phyloP scores from a whole-genome alignment of 805 yeast species.

The Lipomyces mesembrius region DNA sequence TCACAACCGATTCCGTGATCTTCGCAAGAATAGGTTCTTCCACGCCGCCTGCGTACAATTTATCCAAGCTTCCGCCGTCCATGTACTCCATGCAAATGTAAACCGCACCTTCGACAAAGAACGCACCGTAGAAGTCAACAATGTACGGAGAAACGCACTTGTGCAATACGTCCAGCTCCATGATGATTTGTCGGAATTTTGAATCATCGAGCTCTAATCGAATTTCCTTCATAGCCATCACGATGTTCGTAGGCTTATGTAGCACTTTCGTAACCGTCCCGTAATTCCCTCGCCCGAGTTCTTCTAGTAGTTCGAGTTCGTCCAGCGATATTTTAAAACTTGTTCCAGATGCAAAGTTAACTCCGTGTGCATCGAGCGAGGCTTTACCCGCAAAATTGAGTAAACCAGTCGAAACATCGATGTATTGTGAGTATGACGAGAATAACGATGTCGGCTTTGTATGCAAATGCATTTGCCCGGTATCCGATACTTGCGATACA shows the following conservation, averaged over 20 bases:
- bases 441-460: constrained; percentile 51
- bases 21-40: constrained; percentile 81
- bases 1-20: constrained; percentile 76
- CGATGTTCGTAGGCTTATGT: constrained; percentile 88
- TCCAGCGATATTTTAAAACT: constrained; percentile 84
- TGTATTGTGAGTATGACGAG: constrained; percentile 81
- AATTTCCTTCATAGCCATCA: constrained; percentile 98
- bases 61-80: constrained; percentile 95
- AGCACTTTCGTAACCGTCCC: constrained; percentile 93
- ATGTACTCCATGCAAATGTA: constrained; percentile 97
- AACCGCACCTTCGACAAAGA: constrained; percentile 96
- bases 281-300: constrained; percentile 93
- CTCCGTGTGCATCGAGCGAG: constrained; percentile 86
- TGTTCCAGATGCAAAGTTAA: constrained; percentile 86
- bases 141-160: constrained; percentile 88
- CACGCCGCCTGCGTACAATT: constrained; percentile 65
- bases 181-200: constrained; percentile 90
- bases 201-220: constrained; percentile 89
- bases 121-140: constrained; percentile 97
- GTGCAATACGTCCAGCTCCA: constrained; percentile 94
- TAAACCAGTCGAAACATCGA: constrained; percentile 90
- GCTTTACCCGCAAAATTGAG: constrained; percentile 93
- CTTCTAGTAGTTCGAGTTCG: constrained; percentile 71
- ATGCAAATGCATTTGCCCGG: constrained; percentile 26
- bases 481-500: neutral